A percentile compares a stretch with the other conserved stretches of the same genome.
phyloP scores from a whole-genome alignment of 805 yeast species.

The Ogataea degrootiae region DNA sequence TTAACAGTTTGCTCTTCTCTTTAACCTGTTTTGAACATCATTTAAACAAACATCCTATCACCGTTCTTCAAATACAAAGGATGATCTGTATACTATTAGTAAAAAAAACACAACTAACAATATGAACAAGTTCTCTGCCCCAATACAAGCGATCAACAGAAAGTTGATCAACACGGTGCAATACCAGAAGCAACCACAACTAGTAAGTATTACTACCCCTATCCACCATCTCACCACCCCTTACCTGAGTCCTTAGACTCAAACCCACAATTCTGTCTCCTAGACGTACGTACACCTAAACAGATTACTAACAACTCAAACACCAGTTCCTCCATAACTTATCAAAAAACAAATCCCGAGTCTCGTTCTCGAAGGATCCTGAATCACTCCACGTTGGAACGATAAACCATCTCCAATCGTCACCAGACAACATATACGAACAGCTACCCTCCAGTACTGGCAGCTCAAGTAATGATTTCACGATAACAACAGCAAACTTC shows the following conservation, averaged over 20 bases:
- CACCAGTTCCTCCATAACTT: conserved; percentile 21
- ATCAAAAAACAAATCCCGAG: conserved; percentile 8
- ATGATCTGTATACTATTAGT: not conserved
- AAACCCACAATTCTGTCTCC: too few relatives aligned
- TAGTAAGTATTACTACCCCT: conserved; percentile 11
- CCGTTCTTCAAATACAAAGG: too few relatives aligned
- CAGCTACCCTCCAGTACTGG: too few relatives aligned
- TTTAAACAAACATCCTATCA: too few relatives aligned
- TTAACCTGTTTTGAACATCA: too few relatives aligned
- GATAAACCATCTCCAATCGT: not conserved
- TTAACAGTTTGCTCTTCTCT: too few relatives aligned
- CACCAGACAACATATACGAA: not conserved
- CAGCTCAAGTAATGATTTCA: not conserved
- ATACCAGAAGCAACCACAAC: conserved; percentile 24
- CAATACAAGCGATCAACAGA: conserved; percentile 13
- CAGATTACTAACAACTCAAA: conserved; percentile 1
- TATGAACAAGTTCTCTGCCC: conserved; percentile 1
- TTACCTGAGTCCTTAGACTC: too few relatives aligned
- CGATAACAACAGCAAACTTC: conserved; percentile 22
- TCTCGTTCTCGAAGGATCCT: conserved; percentile 30
- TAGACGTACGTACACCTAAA: too few relatives aligned
- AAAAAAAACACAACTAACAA: not conserved
- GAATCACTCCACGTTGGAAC: conserved; percentile 22
- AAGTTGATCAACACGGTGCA: conserved; percentile 16
- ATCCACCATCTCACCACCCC: not conserved